Conservation (phyloP, 2,329 filamentous ascomycete species). For the Coniochaeta hoffmannii region DNA sequence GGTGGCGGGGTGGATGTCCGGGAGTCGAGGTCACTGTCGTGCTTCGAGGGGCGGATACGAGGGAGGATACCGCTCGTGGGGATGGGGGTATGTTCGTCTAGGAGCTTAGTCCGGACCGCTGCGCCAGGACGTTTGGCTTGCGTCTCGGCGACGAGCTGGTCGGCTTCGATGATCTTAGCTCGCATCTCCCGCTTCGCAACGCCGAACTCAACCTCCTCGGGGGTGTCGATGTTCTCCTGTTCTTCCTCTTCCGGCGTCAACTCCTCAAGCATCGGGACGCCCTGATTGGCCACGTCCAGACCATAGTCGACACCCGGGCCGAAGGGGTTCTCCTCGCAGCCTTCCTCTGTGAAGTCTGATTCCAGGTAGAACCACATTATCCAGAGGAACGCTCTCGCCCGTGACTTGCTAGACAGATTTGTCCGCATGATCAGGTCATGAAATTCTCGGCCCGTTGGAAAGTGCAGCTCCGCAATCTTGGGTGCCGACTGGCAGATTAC, state of each 20-base stretch:
- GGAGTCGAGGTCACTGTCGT: conserved; percentile 48
- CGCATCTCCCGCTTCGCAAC: conserved; percentile 66
- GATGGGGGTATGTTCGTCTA: conserved; percentile 18
- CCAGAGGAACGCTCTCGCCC: conserved; percentile 89
- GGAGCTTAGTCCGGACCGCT: not conserved
- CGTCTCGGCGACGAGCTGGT: conserved; percentile 59
- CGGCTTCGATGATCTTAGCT: conserved; percentile 66
- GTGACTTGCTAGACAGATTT: conserved; percentile 70
- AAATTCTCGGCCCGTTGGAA: conserved; percentile 78
- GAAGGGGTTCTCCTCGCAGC: conserved; percentile 85
- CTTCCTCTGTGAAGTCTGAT: conserved; percentile 85
- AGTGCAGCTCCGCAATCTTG: conserved; percentile 89
- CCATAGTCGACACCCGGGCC: conserved; percentile 63
- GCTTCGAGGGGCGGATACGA: conserved; percentile 55
- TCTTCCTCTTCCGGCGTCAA: conserved; percentile 59
- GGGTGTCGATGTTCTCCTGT: conserved; percentile 67
- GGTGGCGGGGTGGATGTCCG: conserved; percentile 45
- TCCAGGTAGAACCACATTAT: conserved; percentile 99
- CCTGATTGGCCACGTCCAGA: conserved; percentile 57
- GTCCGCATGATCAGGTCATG: conserved; percentile 94
- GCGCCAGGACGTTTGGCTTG: conserved; percentile 46
- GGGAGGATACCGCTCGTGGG: conserved; percentile 50
- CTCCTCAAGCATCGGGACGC: conserved; percentile 58
- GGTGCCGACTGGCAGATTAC: conserved; percentile 83
- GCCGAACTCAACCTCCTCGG: conserved; percentile 63